Conservation (phyloP, 148 eudicot genomes). For the Fagopyrum tataricum region DNA sequence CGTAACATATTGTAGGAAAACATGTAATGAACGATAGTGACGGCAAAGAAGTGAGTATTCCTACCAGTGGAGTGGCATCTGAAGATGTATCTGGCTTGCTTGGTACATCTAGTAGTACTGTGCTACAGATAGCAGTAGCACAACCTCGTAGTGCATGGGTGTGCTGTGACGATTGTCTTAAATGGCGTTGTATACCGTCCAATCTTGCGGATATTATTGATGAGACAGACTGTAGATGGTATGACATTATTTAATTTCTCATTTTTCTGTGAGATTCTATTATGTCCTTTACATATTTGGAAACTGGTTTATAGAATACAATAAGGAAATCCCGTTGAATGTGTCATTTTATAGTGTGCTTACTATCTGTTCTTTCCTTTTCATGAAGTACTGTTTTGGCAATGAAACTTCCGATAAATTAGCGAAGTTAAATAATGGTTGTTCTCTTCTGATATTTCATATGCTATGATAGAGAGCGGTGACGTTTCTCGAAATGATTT, state of each 20-base stretch:
- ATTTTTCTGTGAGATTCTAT: background rate
- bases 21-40: conserved; percentile 21
- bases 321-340: background rate
- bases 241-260: conserved; percentile 17
- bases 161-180: conserved; percentile 77
- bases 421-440: background rate
- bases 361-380: background rate
- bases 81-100: conserved; percentile 21
- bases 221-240: conserved; percentile 74
- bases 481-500: background rate
- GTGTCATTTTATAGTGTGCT: background rate
- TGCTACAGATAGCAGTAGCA: conserved; percentile 17
- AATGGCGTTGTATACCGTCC: conserved; percentile 96
- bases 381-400: background rate
- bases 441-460: background rate
- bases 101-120: conserved; percentile 20
- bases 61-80: conserved; percentile 21
- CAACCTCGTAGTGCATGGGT: conserved; percentile 79
- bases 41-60: conserved; percentile 14
- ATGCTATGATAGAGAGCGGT: background rate
- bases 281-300: background rate
- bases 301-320: background rate
- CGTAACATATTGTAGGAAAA: conserved; percentile 26
- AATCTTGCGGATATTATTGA: conserved; percentile 78
- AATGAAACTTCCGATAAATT: background rate